Percentiles rank a stretch among this genome's conserved stretches.
phyloP scores from a whole-genome alignment of 2,329 filamentous ascomycete genomes.

The Zalaria sp. region DNA sequence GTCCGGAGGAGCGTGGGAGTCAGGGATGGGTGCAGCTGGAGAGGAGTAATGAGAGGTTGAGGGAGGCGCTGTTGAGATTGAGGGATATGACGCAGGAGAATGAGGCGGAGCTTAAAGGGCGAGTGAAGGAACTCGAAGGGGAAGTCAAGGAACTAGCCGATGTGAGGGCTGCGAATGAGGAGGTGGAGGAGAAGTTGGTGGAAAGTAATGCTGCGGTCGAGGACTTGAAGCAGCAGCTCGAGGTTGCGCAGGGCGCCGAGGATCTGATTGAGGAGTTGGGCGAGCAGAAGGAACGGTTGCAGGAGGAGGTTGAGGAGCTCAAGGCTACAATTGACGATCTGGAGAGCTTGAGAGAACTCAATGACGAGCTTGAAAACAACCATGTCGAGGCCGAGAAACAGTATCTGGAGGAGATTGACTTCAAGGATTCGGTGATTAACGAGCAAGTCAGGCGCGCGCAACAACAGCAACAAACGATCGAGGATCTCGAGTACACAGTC shows the following conservation, averaged over 20 bases:
- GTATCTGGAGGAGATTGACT: constrained; percentile 84
- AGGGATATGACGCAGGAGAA: constrained; percentile 79
- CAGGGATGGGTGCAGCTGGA: constrained; percentile 88
- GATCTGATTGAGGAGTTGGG: constrained; percentile 89
- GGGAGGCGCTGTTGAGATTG: constrained; percentile 70
- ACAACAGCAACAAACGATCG: constrained; percentile 66
- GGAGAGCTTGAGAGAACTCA: constrained; percentile 79
- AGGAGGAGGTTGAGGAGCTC: constrained; percentile 71
- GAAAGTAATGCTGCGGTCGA: constrained; percentile 63
- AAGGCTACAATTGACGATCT: constrained; percentile 73
- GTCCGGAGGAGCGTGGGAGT: constrained; percentile 72
- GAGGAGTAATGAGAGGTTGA: constrained; percentile 72
- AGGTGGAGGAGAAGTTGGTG: constrained; percentile 57
- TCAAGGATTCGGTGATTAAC: constrained; percentile 69
- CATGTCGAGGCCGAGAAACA: constrained; percentile 89
- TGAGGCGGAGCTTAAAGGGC: constrained; percentile 62
- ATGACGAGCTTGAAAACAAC: constrained; percentile 86
- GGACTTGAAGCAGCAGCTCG: constrained; percentile 79
- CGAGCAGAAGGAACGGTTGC: constrained; percentile 71
- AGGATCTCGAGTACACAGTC: constrained; percentile 83
- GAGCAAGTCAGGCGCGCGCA: constrained; percentile 61
- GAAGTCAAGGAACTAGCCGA: constrained; percentile 27
- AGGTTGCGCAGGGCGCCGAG: constrained; percentile 75
- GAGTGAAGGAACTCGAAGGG: constrained; percentile 28
- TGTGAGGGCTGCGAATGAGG: constrained; percentile 46